Evolutionary conservation across 2,329 filamentous ascomycete genomes (phyloP).

Genomic region (Colletotrichum gloeosporioides): DNA sequence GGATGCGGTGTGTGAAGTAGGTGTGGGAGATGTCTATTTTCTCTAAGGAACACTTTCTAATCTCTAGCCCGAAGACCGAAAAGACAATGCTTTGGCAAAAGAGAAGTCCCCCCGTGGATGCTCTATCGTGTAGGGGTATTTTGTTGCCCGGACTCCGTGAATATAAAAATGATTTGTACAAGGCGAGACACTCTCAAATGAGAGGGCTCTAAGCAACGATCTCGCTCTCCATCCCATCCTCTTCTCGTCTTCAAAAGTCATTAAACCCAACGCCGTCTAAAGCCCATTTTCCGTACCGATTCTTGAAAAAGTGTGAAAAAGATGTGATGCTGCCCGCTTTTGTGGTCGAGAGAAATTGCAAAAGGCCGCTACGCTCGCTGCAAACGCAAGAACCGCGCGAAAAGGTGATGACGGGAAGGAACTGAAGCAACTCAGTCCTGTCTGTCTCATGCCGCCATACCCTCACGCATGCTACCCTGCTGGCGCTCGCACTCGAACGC

Average conservation of each 20-base stretch:
- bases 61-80: neutral
- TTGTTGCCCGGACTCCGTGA: neutral
- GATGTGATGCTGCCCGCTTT: conserved; percentile 12
- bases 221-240: neutral
- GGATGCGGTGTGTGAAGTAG: neutral
- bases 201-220: neutral
- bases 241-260: neutral
- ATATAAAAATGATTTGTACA: conserved; percentile 10
- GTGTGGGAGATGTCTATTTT: conserved; percentile 4
- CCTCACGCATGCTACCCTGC: conserved; percentile 16
- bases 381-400: neutral
- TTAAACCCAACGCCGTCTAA: conserved; percentile 6
- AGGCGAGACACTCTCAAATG: neutral
- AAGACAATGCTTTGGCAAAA: neutral
- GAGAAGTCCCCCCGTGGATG: neutral
- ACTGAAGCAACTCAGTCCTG: neutral
- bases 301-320: neutral
- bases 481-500: conserved; percentile 84
- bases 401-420: neutral
- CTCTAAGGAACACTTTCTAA: neutral
- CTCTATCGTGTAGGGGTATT: conserved; percentile 20
- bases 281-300: conserved; percentile 1
- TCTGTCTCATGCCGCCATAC: neutral
- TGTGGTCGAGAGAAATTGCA: neutral
- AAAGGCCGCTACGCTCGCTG: neutral